Conservation (phyloP, 2,329 filamentous ascomycete species). For the Raffaelea albimanens region DNA sequence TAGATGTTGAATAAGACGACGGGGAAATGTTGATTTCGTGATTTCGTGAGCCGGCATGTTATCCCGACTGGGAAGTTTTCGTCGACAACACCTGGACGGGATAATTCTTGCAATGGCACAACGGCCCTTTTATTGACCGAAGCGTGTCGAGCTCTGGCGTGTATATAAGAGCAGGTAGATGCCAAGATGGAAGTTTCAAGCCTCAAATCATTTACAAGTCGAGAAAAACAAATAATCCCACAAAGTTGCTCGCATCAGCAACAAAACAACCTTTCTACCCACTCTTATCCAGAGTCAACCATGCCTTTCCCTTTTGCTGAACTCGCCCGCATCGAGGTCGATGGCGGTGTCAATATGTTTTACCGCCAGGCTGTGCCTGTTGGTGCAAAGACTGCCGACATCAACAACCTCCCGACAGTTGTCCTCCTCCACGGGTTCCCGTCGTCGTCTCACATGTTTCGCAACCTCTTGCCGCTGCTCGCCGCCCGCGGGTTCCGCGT, state of each 20-base stretch:
- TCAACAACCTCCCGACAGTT: constrained; percentile 21
- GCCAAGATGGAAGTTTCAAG: too few relatives aligned
- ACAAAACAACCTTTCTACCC: too few relatives aligned
- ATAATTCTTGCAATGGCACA: too few relatives aligned
- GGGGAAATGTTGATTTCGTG: background rate
- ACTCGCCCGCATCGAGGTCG: constrained; percentile 5
- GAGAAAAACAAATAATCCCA: too few relatives aligned
- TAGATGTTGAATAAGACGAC: too few relatives aligned
- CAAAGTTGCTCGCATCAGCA: too few relatives aligned
- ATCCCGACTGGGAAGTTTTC: constrained; percentile 9
- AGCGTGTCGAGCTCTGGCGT: too few relatives aligned
- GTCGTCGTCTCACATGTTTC: constrained; percentile 31
- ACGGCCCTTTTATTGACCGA: too few relatives aligned
- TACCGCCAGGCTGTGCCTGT: constrained; percentile 25
- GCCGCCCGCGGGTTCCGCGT: constrained; percentile 26
- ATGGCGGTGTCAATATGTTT: constrained; percentile 27
- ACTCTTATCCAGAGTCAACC: too few relatives aligned
- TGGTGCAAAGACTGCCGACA: background rate
- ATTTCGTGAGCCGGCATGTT: background rate
- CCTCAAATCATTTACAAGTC: too few relatives aligned
- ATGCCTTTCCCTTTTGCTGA: background rate
- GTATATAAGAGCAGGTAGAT: too few relatives aligned
- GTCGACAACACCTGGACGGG: too few relatives aligned
- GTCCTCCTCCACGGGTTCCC: constrained; percentile 38
- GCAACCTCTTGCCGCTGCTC: constrained; percentile 33